These are phyloP conservation scores for Gastrolobium bilobum DNA, from an alignment of 306 rosid species.

Conservation along the genomic window DNA sequence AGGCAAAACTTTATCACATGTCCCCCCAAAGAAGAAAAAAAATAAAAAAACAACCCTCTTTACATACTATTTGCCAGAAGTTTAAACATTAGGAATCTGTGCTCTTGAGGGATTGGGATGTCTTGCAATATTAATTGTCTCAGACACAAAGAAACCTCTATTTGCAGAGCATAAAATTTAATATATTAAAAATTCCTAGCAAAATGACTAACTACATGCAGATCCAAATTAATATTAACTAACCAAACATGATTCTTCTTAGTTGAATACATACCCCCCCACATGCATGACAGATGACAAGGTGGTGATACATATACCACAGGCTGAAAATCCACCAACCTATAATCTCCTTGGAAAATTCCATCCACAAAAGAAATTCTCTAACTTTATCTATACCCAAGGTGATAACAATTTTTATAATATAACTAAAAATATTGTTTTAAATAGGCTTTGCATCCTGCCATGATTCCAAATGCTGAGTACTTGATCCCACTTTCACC, in stretches of 20 bases:
- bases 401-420: constrained; percentile 21
- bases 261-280: constrained; percentile 22
- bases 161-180: constrained; percentile 14
- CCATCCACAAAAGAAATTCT: constrained; percentile 36
- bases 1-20: constrained; percentile 11
- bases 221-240: constrained; percentile 8
- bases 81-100: neutral
- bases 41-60: neutral
- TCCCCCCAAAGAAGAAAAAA: neutral
- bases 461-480: constrained; percentile 56
- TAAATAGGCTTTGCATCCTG: constrained; percentile 34
- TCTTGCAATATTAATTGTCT: neutral
- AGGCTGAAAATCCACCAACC: constrained; percentile 42
- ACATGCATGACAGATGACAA: constrained; percentile 45
- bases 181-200: neutral
- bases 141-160: neutral
- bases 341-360: constrained; percentile 22
- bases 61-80: neutral
- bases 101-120: neutral
- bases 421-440: constrained; percentile 43
- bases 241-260: constrained; percentile 34
- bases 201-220: constrained; percentile 1
- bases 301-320: neutral
- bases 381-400: constrained; percentile 27
- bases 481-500: constrained; percentile 51